Evolutionary conservation across 352 stramenopile genomes (phyloP).

Genomic region (Globisporangium camurandrum): DNA sequence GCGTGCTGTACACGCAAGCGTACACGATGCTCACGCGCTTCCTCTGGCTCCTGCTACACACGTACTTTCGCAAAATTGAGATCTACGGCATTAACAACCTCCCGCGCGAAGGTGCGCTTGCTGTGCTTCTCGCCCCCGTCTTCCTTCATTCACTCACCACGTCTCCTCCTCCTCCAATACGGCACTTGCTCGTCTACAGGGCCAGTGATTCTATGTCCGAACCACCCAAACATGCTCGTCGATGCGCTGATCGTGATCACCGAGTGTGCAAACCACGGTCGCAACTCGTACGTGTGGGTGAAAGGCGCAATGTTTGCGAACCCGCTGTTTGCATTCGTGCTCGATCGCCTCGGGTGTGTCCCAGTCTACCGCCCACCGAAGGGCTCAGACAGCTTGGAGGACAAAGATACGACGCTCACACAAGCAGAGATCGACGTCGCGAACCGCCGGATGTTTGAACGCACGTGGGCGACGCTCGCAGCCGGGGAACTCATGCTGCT

Average conservation of each 20-base stretch:
- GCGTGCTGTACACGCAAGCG: slow-evolving; percentile 38
- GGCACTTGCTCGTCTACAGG: too few species aligned
- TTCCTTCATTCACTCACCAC: too few species aligned
- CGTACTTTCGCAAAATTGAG: slow-evolving; percentile 76
- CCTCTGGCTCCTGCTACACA: slow-evolving; percentile 54
- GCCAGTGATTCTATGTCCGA: slow-evolving; percentile 69
- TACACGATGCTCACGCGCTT: slow-evolving; percentile 64
- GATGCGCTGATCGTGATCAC: slow-evolving; percentile 72
- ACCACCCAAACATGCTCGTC: slow-evolving; percentile 81
- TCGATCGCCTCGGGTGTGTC: slow-evolving; percentile 48
- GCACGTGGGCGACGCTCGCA: slow-evolving; percentile 55
- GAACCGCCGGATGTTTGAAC: slow-evolving; percentile 68
- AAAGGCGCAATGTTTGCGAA: slow-evolving; percentile 76
- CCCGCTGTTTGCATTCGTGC: slow-evolving; percentile 25
- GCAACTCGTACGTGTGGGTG: slow-evolving; percentile 61
- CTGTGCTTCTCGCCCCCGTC: background rate
- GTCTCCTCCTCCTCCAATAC: too few species aligned
- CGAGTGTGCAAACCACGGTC: slow-evolving; percentile 42
- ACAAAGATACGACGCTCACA: slow-evolving; percentile 59
- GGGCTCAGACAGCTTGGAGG: slow-evolving; percentile 31
- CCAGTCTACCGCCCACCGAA: slow-evolving; percentile 59
- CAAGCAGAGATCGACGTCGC: slow-evolving; percentile 50
- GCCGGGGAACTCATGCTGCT: slow-evolving; percentile 65
- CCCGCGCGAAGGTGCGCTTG: slow-evolving; percentile 41
- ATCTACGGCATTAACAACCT: slow-evolving; percentile 77